Conservation (phyloP, 2,329 filamentous ascomycete species). For the Trichothecium roseum region DNA sequence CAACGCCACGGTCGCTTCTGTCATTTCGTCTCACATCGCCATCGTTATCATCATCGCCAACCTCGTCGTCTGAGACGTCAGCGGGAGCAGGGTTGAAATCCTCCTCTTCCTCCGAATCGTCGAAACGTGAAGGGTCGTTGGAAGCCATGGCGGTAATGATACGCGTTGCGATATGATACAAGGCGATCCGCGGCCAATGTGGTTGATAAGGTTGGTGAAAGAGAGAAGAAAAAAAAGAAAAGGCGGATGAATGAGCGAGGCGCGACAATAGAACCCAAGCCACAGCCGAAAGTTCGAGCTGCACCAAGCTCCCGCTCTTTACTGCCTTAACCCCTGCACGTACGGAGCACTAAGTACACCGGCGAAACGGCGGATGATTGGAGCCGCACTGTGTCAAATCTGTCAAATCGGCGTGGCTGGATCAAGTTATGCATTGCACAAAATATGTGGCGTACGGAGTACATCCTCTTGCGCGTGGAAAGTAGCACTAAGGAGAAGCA, state of each 20-base stretch:
- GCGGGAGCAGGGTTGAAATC: slow-evolving; percentile 80
- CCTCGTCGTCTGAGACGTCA: slow-evolving; percentile 55
- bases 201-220: slow-evolving; percentile 1
- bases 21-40: slow-evolving; percentile 22
- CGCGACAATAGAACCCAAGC: background rate
- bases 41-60: slow-evolving; percentile 28
- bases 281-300: background rate
- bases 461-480: too few species aligned
- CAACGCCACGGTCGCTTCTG: slow-evolving; percentile 11
- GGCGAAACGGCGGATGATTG: too few species aligned
- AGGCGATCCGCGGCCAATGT: background rate
- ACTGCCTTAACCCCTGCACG: too few species aligned
- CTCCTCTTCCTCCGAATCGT: slow-evolving; percentile 67
- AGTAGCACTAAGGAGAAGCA: too few species aligned
- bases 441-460: too few species aligned
- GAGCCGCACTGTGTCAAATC: too few species aligned
- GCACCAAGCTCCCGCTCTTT: too few species aligned
- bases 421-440: too few species aligned
- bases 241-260: background rate
- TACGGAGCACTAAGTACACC: too few species aligned
- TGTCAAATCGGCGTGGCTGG: too few species aligned
- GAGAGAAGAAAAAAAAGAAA: slow-evolving; percentile 1
- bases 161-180: slow-evolving; percentile 1
- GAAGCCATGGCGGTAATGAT: slow-evolving; percentile 33
- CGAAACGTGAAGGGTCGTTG: slow-evolving; percentile 36